Base-by-base conservation (phyloP, 1,284 basidiomycete genomes). In the Cryptococcus sp. region DNA sequence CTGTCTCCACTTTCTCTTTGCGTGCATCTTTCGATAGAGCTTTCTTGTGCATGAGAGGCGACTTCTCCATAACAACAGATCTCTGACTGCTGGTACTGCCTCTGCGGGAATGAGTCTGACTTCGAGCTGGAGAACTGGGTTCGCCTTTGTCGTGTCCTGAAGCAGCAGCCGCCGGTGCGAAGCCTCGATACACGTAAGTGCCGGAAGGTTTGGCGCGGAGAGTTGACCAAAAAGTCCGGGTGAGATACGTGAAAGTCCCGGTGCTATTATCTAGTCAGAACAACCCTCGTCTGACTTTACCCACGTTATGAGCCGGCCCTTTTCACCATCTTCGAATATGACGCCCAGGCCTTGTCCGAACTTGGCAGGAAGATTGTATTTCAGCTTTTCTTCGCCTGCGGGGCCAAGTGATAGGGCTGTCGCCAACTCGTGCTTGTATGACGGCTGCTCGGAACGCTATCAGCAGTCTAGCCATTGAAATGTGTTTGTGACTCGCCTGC, bases 371-470 rank as follows among this genome's bases (percentile, higher is more conserved):
- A 83, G 70, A 2, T 61, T 71, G 55, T 80, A 78, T 52, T 81
- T 81, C 38, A 84, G 77, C 68, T 84, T 84, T 55, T 81, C 82
- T 61, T 82, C 81, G 3, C 79, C 83, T 15, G 80, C 77, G 11
- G 77, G 50, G 0, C 83, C 83, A 10, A 78, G 69, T 3, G 77
- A 69, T 2, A 80, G 72, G 2, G 82, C 81, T 1, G 79, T 77
- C 17, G 77, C 70, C 17, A 83, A 74, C 62, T 83, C 82, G 25
- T 81, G 73, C 46, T 78, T 74, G 65, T 84, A 84, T 2, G 80
- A 80, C 1, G 80, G 68, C 55, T 79, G 66, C 68, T 50, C 66
- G 70, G 29, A 37, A 16, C 2, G 13, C 29, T 7, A 19, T 52
- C 39, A 50, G 50, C 49, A 46, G 26, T 25, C 3, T 19, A 34